Conservation (phyloP, 257 asterid species). For the Nicotiana benthamiana region DNA sequence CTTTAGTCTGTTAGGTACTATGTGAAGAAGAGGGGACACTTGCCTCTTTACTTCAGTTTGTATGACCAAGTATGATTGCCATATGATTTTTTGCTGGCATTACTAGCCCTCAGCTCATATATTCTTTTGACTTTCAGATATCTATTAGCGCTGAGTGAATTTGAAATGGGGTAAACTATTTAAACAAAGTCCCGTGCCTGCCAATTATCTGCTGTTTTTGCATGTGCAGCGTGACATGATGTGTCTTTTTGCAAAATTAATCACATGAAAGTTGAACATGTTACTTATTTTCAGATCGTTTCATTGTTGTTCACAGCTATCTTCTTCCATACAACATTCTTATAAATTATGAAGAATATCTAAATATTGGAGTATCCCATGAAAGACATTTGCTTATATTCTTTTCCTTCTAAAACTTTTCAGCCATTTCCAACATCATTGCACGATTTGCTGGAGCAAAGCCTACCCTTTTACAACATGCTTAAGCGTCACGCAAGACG, state of each 20-base stretch:
- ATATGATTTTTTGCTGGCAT: background rate
- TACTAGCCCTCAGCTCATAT: background rate
- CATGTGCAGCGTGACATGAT: background rate
- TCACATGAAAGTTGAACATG: background rate
- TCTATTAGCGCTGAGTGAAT: background rate
- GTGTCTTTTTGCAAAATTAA: background rate
- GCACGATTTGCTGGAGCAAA: conserved; percentile 76
- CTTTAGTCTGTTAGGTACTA: background rate
- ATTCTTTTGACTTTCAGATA: background rate
- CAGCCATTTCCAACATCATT: conserved; percentile 72
- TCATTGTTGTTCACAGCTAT: background rate
- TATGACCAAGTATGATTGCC: background rate
- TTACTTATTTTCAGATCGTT: background rate
- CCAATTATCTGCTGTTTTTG: background rate
- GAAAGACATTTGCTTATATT: background rate
- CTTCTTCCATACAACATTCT: background rate
- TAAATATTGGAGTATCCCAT: background rate
- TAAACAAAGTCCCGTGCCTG: background rate
- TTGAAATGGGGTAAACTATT: background rate
- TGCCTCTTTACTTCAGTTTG: background rate
- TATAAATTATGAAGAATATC: background rate
- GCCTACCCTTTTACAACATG: conserved; percentile 74
- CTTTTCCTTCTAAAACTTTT: conserved; percentile 5
- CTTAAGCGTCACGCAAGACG: conserved; percentile 40
- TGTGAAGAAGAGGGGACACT: background rate